Evolutionary conservation across 2,329 filamentous ascomycete species (phyloP), one percentile per base, ranked within the genome.

Genomic region (Eutypella sp.): DNA sequence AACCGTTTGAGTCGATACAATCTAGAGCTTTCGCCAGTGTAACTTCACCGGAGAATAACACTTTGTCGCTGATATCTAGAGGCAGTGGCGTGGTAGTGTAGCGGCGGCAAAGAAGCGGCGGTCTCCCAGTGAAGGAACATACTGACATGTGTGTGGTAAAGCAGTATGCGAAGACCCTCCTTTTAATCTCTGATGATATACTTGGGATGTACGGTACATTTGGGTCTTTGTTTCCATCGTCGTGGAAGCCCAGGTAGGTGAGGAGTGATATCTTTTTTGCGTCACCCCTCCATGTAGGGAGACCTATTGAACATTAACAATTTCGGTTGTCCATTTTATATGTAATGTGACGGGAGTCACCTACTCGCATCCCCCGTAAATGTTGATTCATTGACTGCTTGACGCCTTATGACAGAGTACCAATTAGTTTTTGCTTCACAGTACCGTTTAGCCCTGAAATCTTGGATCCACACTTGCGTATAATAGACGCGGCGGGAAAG

Each of bases 191-290:
- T 3, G 49, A 47, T 10, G 51, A 50, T 6, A 62, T 41, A 2
- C 50, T 57, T 2, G 52, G 48, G 19, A 49, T 41, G 27, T 56
- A 57, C 24, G 75, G 70, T 10, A 19, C 10, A 6, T 24, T n/a
- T n/a, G 34, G 47, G 13, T 46, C 47, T 5, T 39, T 47, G 11
- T 51, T 33, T 24, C 55, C 51, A 44, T 76, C 70, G 13, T 65
- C 67, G 53, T 79, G 76, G 6, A 69, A 72, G 42, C 75, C 72
- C 15, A 79, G 72, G 31, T 75, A 74, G 33, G 76, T 76, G 36
- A 61, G 18, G 9, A 62, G 48, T 1, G 58, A 45, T 29, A 62
- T 34, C 1, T 47, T 38, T 27, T 62, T 58, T n/a, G 57, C 57
- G 18, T 59, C 53, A 20, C 42, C 49, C 13, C 56, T 48, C 60